phyloP scores from a whole-genome alignment of 108 stramenopile genomes.

The Pelagomonas calceolata region DNA sequence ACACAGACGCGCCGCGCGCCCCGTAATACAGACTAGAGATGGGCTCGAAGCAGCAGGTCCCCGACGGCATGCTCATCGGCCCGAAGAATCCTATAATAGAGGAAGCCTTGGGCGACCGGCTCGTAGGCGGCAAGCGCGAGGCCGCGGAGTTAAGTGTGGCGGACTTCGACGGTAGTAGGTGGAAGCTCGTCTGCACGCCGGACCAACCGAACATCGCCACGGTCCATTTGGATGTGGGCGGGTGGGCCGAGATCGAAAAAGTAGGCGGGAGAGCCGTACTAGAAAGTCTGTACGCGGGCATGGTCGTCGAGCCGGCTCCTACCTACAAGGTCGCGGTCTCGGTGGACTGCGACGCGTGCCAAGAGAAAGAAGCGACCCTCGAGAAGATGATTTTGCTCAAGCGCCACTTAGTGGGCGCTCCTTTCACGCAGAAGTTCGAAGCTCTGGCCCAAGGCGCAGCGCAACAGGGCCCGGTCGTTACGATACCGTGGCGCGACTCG shows the following conservation, averaged over 20 bases:
- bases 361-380: background rate
- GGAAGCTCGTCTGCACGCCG: too few species aligned
- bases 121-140: too few species aligned
- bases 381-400: slow-evolving; percentile 29
- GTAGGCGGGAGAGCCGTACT: background rate
- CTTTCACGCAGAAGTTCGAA: slow-evolving; percentile 28
- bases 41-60: too few species aligned
- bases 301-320: background rate
- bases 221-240: slow-evolving; percentile 2
- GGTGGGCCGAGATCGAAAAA: background rate
- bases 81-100: too few species aligned
- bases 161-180: slow-evolving; percentile 5
- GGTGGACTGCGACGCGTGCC: slow-evolving; percentile 3
- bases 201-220: background rate
- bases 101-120: too few species aligned
- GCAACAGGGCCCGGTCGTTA: background rate
- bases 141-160: too few species aligned
- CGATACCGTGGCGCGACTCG: too few species aligned
- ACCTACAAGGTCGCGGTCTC: slow-evolving; percentile 15
- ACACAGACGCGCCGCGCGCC: too few species aligned
- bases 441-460: slow-evolving; percentile 17
- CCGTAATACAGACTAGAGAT: too few species aligned
- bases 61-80: too few species aligned
- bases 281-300: slow-evolving; percentile 2
- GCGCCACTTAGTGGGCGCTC: slow-evolving; percentile 35